phyloP scores from a whole-genome alignment of 2,329 filamentous ascomycete genomes.

The Pestalotiopsis sp. region DNA sequence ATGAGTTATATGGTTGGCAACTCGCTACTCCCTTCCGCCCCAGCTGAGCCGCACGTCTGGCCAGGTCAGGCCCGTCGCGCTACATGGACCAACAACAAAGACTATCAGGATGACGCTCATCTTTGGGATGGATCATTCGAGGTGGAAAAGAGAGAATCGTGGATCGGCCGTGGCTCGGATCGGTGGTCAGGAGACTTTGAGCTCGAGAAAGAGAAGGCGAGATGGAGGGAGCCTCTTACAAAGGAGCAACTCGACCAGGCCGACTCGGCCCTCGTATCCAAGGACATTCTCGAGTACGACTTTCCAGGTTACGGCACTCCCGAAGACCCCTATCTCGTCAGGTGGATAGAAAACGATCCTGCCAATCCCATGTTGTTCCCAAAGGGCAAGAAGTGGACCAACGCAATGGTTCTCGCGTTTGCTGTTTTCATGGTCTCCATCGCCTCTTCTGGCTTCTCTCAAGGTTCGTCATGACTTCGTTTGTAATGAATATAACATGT shows the following conservation, averaged over 20 bases:
- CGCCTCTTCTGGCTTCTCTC: constrained; percentile 40
- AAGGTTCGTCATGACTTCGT: constrained; percentile 20
- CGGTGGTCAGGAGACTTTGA: constrained; percentile 20
- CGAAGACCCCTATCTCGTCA: constrained; percentile 45
- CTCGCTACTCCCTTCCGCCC: constrained; percentile 18
- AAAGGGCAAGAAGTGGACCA: constrained; percentile 41
- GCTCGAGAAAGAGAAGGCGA: constrained; percentile 17
- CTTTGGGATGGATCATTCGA: constrained; percentile 22
- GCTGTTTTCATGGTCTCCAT: constrained; percentile 45
- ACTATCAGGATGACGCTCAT: constrained; percentile 14
- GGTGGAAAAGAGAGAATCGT: constrained; percentile 21
- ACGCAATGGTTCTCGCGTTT: constrained; percentile 40
- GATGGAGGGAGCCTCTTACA: constrained; percentile 18
- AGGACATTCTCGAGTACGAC: constrained; percentile 35
- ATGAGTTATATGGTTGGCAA: constrained; percentile 24
- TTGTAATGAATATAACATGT: not conserved
- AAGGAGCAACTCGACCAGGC: constrained; percentile 18
- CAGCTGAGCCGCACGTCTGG: constrained; percentile 16
- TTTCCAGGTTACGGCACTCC: constrained; percentile 44
- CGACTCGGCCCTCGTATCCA: constrained; percentile 17
- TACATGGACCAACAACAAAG: constrained; percentile 18
- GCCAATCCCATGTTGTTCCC: constrained; percentile 44
- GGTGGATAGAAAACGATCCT: constrained; percentile 48
- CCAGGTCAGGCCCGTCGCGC: constrained; percentile 16
- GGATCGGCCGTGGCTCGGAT: constrained; percentile 15